A percentile compares a stretch with the other conserved stretches of the same genome.
These are phyloP conservation scores for Eutrema japonicum DNA, from an alignment of 345 rosid genomes.

Conservation along the genomic window DNA sequence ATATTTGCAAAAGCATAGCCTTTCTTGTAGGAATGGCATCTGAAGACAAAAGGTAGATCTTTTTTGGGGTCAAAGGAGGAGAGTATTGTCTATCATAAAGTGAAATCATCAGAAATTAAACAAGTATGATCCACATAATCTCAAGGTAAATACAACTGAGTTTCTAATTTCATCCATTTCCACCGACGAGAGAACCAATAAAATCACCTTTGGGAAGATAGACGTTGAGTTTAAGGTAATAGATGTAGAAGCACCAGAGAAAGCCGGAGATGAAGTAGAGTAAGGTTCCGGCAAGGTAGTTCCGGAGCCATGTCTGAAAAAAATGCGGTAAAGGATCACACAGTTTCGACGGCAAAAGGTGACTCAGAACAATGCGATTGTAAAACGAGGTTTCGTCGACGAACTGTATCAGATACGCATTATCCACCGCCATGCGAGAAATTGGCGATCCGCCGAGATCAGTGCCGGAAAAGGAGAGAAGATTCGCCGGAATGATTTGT, in stretches of 20 bases:
- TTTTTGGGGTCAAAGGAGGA: background rate
- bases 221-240: slow-evolving; percentile 77
- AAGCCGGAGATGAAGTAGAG: slow-evolving; percentile 79
- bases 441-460: slow-evolving; percentile 30
- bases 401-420: slow-evolving; percentile 52
- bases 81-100: background rate
- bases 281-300: slow-evolving; percentile 73
- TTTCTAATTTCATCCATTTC: background rate
- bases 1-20: slow-evolving; percentile 88
- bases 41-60: slow-evolving; percentile 44
- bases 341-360: slow-evolving; percentile 57
- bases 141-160: background rate
- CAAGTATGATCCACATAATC: background rate
- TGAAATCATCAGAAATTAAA: background rate
- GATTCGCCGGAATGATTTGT: slow-evolving; percentile 1
- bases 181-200: slow-evolving; percentile 13
- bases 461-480: slow-evolving; percentile 24
- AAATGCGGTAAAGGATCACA: slow-evolving; percentile 75
- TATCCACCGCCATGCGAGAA: slow-evolving; percentile 26
- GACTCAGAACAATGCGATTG: slow-evolving; percentile 70
- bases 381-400: slow-evolving; percentile 60
- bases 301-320: slow-evolving; percentile 89
- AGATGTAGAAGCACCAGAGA: slow-evolving; percentile 92
- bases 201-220: slow-evolving; percentile 69
- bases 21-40: slow-evolving; percentile 88